Evolutionary conservation across 306 rosid genomes (phyloP), one percentile per base, ranked within the genome.

Genomic region (Trifolium dubium): DNA sequence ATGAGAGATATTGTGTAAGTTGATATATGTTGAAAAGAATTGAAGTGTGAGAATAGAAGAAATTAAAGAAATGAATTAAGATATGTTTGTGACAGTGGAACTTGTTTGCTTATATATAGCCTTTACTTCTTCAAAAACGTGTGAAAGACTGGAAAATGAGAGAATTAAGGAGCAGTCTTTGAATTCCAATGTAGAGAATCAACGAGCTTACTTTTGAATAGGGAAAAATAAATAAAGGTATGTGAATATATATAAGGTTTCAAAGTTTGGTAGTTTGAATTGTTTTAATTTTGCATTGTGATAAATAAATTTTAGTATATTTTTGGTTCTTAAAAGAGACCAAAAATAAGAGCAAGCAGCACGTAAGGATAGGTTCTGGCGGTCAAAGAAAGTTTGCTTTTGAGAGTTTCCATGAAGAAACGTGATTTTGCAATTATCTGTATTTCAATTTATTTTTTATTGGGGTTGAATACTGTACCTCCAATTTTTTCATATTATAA

Each of bases 381-480:
- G 82, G 92, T 90, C 92, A 90, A 90, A 84, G 73, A 85, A 83
- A 51, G 91, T 61, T 64, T 64, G 84, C 88, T 43, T 74, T 8
- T 23, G 64, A 3, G 34, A 58, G 82, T 62, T 79, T 86, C 88
- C 82, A 8, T 73, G 67, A 70, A 71, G 9, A 49, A 67, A 67
- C 79, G 37, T 69, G 34, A 60, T 4, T 71, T 46, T 6, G 56
- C 34, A 9, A 23, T 14, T 11, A 72, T 34, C 74, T 34, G 59
- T 69, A 32, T 15, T 69, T 12, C 5, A 11, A 3, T 69, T 69
- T 4, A 3, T 69, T 69, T 4, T 66, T 66, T 66, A 23, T 23
- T 19, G 37, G 35, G 6, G 37, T 65, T 65, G 71, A 65, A 65
- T 19, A 19, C 14, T 11, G 35, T 43, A 3, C 32, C 5, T 40